These are phyloP conservation scores for Tolypocladium ovalisporum DNA, from an alignment of 2,329 filamentous ascomycete genomes.

Conservation along the genomic window DNA sequence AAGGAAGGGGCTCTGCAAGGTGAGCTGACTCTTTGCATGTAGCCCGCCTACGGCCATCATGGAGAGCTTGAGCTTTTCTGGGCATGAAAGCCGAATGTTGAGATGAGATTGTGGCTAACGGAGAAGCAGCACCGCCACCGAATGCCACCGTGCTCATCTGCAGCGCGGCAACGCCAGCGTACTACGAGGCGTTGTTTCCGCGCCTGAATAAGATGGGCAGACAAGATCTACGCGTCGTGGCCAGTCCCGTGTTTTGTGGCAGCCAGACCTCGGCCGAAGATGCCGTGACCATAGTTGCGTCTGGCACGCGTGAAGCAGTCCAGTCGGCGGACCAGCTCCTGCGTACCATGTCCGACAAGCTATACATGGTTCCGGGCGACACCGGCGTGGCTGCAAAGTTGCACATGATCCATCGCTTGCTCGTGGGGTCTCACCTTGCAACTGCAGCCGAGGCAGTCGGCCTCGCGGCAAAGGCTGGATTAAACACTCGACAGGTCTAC, in stretches of 20 bases:
- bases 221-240: not conserved
- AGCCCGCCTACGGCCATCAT: too few species aligned
- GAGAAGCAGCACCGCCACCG: not conserved
- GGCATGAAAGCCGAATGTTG: too few species aligned
- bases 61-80: too few species aligned
- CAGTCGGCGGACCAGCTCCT: slow-evolving; percentile 37
- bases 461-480: slow-evolving; percentile 34
- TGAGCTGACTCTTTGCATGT: not conserved
- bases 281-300: not conserved
- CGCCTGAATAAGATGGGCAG: not conserved
- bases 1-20: not conserved
- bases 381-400: slow-evolving; percentile 40
- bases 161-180: not conserved
- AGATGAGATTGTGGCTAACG: not conserved
- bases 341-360: slow-evolving; percentile 44
- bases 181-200: not conserved
- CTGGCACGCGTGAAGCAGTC: not conserved
- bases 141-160: not conserved
- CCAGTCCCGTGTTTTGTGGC: not conserved
- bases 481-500: slow-evolving; percentile 26
- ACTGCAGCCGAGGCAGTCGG: slow-evolving; percentile 41
- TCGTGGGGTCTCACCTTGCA: slow-evolving; percentile 39
- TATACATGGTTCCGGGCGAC: slow-evolving; percentile 39
- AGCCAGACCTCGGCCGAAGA: not conserved
- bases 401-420: slow-evolving; percentile 42